Percentiles rank a stretch among this genome's conserved stretches.
phyloP scores from a whole-genome alignment of 2,329 filamentous ascomycete species.

The Calonectria honghensis region DNA sequence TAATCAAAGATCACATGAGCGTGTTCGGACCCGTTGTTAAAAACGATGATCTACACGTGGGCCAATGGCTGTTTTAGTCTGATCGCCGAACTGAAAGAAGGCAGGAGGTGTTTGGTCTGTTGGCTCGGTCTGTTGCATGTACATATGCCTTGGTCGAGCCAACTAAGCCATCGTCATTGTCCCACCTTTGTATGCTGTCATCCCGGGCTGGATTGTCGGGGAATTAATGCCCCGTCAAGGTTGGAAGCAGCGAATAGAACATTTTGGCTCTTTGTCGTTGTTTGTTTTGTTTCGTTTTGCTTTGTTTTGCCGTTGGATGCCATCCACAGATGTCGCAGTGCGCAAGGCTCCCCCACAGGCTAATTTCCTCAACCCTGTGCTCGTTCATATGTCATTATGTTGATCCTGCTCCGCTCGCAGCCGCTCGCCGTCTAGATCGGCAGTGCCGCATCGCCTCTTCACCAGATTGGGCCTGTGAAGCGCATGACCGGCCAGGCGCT shows the following conservation, averaged over 20 bases:
- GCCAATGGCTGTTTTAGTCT: not conserved
- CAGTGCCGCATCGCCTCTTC: not conserved
- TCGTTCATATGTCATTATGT: not conserved
- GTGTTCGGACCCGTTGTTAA: not conserved
- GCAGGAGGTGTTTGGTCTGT: not conserved
- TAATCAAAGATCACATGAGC: not conserved
- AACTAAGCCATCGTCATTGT: not conserved
- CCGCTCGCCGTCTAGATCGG: not conserved
- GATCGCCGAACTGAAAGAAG: not conserved
- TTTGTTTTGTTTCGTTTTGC: not conserved
- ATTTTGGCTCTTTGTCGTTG: not conserved
- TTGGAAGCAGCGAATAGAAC: too few species aligned
- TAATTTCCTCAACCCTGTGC: not conserved
- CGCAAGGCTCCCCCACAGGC: not conserved
- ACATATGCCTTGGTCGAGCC: not conserved
- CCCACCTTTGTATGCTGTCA: not conserved
- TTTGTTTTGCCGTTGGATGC: slow-evolving; percentile 1
- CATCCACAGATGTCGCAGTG: not conserved
- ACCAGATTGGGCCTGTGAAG: not conserved
- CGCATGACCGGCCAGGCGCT: not conserved
- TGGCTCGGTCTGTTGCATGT: not conserved
- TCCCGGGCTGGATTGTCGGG: slow-evolving; percentile 5
- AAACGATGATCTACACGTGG: not conserved
- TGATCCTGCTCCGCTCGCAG: not conserved
- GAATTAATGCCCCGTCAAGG: not conserved